Conservation (phyloP, 202 grass and related monocot genomes). For the Elaeis oleifera region DNA sequence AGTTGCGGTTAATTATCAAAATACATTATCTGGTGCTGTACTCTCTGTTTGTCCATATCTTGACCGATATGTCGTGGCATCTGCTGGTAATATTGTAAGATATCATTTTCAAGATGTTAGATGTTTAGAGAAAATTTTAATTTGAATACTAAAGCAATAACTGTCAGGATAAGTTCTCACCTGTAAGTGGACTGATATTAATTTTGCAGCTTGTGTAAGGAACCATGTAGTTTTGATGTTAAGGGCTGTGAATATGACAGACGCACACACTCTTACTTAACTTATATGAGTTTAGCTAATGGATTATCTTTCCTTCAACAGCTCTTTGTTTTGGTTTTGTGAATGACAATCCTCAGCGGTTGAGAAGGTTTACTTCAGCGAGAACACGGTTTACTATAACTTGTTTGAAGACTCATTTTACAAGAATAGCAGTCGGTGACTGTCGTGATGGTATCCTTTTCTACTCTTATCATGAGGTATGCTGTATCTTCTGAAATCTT, state of each 20-base stretch:
- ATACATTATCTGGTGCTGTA: slow-evolving; percentile 65
- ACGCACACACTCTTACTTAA: too few species aligned
- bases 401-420: slow-evolving; percentile 69
- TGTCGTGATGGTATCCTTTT: slow-evolving; percentile 99
- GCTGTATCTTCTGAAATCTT: background rate
- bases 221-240: too few species aligned
- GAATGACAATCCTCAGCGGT: slow-evolving; percentile 70
- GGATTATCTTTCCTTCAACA: slow-evolving; percentile 37
- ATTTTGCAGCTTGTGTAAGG: too few species aligned
- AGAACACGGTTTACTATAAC: slow-evolving; percentile 86
- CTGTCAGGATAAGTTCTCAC: too few species aligned
- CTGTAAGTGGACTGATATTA: too few species aligned
- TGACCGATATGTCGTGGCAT: slow-evolving; percentile 81
- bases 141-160: too few species aligned
- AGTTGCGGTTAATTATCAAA: slow-evolving; percentile 62
- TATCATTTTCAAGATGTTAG: slow-evolving; percentile 21
- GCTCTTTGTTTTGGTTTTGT: slow-evolving; percentile 74
- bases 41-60: slow-evolving; percentile 80
- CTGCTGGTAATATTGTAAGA: slow-evolving; percentile 87
- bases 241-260: too few species aligned
- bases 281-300: too few species aligned
- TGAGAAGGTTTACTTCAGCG: slow-evolving; percentile 50
- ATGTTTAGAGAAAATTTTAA: background rate
- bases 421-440: slow-evolving; percentile 86
- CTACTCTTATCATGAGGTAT: slow-evolving; percentile 87